Evolutionary conservation across 352 stramenopile genomes (phyloP).

Genomic region (Phytopythium litorale): DNA sequence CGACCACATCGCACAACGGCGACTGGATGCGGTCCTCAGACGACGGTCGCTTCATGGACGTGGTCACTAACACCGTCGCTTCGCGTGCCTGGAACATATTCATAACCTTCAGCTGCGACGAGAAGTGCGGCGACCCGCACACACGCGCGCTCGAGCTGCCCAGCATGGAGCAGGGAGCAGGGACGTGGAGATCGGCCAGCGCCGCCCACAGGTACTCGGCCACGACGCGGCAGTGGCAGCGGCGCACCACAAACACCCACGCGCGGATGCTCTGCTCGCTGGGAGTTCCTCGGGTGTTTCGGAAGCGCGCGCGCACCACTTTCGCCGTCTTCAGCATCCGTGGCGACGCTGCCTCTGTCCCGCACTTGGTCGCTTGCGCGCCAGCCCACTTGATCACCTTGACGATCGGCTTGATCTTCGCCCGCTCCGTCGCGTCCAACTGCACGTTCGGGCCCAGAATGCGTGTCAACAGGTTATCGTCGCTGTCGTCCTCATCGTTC

Average conservation of each 20-base stretch:
- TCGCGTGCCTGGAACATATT: constrained; percentile 45
- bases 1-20: constrained; percentile 57
- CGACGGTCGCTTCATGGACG: constrained; percentile 57
- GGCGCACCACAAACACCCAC: constrained; percentile 75
- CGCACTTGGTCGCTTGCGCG: constrained; percentile 24
- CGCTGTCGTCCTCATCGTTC: constrained; percentile 15
- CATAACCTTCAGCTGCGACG: constrained; percentile 66
- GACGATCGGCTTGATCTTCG: constrained; percentile 47
- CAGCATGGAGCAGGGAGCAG: constrained; percentile 72
- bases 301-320: constrained; percentile 45
- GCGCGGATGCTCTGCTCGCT: constrained; percentile 17
- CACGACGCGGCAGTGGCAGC: constrained; percentile 65
- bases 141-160: constrained; percentile 65
- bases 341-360: constrained; percentile 34
- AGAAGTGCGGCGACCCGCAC: constrained; percentile 50
- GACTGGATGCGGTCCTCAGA: constrained; percentile 37
- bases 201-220: constrained; percentile 68
- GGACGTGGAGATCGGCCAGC: constrained; percentile 34
- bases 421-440: constrained; percentile 25
- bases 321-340: constrained; percentile 54
- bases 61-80: constrained; percentile 78
- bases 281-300: constrained; percentile 13
- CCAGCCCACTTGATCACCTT: constrained; percentile 55
- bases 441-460: constrained; percentile 29
- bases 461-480: constrained; percentile 13